Conservation (phyloP, 2,329 filamentous ascomycete genomes). For the Xylariaceae sp. region DNA sequence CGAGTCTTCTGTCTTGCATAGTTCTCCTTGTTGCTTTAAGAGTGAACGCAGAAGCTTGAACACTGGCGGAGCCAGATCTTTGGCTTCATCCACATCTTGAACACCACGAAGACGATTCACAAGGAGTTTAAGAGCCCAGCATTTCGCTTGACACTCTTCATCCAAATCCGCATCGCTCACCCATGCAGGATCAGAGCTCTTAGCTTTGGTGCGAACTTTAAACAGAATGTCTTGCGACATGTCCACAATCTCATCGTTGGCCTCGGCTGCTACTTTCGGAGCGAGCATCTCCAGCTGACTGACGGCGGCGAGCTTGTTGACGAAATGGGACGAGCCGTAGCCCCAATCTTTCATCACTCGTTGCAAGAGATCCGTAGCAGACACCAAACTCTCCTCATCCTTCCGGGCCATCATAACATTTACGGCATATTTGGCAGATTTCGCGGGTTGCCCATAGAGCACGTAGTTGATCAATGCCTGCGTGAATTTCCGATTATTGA, state of each 20-base stretch:
- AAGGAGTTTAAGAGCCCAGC: slow-evolving; percentile 76
- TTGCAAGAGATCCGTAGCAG: slow-evolving; percentile 76
- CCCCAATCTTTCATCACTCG: slow-evolving; percentile 71
- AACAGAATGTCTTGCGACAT: slow-evolving; percentile 73
- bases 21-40: slow-evolving; percentile 71
- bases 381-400: slow-evolving; percentile 72
- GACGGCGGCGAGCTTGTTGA: slow-evolving; percentile 68
- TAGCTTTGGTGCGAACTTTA: slow-evolving; percentile 61
- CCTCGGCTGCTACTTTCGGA: slow-evolving; percentile 67
- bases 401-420: slow-evolving; percentile 78
- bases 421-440: slow-evolving; percentile 88
- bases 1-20: slow-evolving; percentile 71
- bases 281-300: slow-evolving; percentile 74
- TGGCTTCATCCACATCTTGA: slow-evolving; percentile 48
- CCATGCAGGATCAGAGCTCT: slow-evolving; percentile 59
- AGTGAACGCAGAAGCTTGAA: slow-evolving; percentile 77
- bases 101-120: slow-evolving; percentile 75
- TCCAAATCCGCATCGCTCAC: slow-evolving; percentile 65
- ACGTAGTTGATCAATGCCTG: slow-evolving; percentile 81
- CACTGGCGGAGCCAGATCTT: slow-evolving; percentile 62
- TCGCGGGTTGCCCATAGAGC: slow-evolving; percentile 73
- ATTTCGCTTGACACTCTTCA: slow-evolving; percentile 78
- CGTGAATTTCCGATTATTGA: slow-evolving; percentile 73
- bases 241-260: slow-evolving; percentile 72
- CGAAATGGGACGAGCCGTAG: slow-evolving; percentile 69